These are phyloP conservation scores for Dryas alaskensis DNA, from an alignment of 306 rosid genomes.

Conservation along the genomic window DNA sequence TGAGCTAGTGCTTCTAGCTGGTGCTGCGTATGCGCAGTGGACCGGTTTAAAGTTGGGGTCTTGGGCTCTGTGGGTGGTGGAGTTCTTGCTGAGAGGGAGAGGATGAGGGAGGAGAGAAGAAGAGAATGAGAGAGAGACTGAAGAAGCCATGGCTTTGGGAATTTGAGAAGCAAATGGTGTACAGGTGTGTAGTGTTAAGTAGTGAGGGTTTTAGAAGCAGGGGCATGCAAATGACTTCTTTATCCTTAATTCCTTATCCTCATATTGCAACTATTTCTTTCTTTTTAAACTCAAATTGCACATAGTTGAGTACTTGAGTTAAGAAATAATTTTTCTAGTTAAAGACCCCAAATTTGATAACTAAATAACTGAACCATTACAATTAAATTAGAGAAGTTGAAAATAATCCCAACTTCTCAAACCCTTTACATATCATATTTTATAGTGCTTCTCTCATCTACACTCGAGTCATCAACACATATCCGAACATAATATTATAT, in stretches of 20 bases:
- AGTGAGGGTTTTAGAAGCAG: background rate
- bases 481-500: too few species aligned
- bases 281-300: background rate
- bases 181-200: background rate
- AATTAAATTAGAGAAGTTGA: too few species aligned
- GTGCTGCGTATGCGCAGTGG: constrained; percentile 49
- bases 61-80: constrained; percentile 23
- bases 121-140: constrained; percentile 59
- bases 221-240: background rate
- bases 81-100: constrained; percentile 28
- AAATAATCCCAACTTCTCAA: too few species aligned
- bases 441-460: too few species aligned
- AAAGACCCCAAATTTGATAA: too few species aligned
- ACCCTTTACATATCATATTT: too few species aligned
- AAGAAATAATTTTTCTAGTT: background rate
- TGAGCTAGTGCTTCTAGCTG: constrained; percentile 32
- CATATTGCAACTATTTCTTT: background rate
- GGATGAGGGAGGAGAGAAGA: constrained; percentile 56
- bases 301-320: too few species aligned
- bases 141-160: constrained; percentile 26
- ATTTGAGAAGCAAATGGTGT: too few species aligned
- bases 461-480: too few species aligned
- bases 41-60: constrained; percentile 28
- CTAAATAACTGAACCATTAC: too few species aligned
- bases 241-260: constrained; percentile 8